phyloP scores from a whole-genome alignment of 352 stramenopile species.

The Labyrinthula sp. region DNA sequence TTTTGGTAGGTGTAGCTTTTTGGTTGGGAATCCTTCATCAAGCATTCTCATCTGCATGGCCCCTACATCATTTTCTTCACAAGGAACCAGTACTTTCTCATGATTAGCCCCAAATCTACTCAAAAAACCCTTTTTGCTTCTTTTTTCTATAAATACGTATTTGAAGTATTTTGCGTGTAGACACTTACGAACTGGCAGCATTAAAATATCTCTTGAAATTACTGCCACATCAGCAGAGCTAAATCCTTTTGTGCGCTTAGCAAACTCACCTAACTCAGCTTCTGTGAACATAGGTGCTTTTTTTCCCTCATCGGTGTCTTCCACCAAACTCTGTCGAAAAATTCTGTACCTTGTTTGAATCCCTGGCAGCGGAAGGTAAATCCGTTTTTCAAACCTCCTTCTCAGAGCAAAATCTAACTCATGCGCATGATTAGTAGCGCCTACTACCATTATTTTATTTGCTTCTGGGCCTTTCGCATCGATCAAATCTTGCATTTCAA shows the following conservation, averaged over 20 bases:
- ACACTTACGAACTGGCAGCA: constrained; percentile 85
- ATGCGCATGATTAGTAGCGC: constrained; percentile 82
- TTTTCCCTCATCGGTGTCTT: constrained; percentile 30
- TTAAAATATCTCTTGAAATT: constrained; percentile 82
- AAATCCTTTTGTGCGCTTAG: constrained; percentile 19
- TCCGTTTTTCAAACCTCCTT: constrained; percentile 74
- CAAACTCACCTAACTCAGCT: constrained; percentile 10
- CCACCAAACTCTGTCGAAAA: constrained; percentile 37
- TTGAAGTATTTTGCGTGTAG: constrained; percentile 69
- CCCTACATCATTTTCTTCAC: constrained; percentile 1
- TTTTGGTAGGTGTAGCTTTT: constrained; percentile 6
- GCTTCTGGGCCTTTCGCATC: constrained; percentile 54
- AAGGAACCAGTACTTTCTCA: constrained; percentile 12
- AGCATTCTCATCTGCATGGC: constrained; percentile 15
- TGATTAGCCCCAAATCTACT: background rate
- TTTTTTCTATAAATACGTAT: background rate
- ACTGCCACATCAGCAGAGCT: constrained; percentile 87
- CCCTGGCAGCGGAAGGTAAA: constrained; percentile 60
- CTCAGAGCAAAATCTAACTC: constrained; percentile 81
- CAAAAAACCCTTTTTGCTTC: background rate
- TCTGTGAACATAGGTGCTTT: background rate
- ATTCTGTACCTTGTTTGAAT: constrained; percentile 33
- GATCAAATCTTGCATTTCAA: too few relatives aligned
- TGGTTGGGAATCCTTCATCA: constrained; percentile 1
- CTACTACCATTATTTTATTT: constrained; percentile 63